Percentiles rank a stretch among this genome's conserved stretches.
Conservation (phyloP, 2,329 filamentous ascomycete genomes). For the Botryotinia calthae region DNA sequence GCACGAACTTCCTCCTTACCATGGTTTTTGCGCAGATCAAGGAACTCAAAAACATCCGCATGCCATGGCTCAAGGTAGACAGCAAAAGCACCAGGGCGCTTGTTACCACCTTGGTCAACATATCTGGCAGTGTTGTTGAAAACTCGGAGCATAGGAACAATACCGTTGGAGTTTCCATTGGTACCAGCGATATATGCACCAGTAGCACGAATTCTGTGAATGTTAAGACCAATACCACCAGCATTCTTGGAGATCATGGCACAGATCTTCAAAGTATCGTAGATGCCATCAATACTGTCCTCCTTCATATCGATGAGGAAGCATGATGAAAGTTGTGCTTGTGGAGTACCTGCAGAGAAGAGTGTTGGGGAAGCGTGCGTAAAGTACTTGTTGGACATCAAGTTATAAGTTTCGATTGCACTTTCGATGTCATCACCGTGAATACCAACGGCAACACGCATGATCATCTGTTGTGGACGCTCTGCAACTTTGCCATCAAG, state of each 20-base stretch:
- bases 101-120: constrained; percentile 98
- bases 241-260: constrained; percentile 99
- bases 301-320: constrained; percentile 99
- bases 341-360: constrained; percentile 95
- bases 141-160: constrained; percentile 96
- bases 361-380: constrained; percentile 97
- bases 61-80: constrained; percentile 99
- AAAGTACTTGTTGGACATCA: constrained; percentile 98
- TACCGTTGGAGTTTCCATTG: constrained; percentile 96
- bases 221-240: constrained; percentile 94
- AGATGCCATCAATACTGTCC: constrained; percentile 98
- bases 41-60: constrained; percentile 93
- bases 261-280: constrained; percentile 98
- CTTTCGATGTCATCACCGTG: constrained; percentile 94
- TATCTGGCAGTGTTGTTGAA: constrained; percentile 99
- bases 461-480: constrained; percentile 98
- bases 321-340: constrained; percentile 93
- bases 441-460: constrained; percentile 97
- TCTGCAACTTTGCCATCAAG: constrained; percentile 95
- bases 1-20: constrained; percentile 98
- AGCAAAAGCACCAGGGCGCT: constrained; percentile 95
- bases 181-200: constrained; percentile 98
- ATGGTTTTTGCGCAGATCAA: constrained; percentile 98
- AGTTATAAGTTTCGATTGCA: constrained; percentile 95
- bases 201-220: constrained; percentile 94